Evolutionary conservation across 2,329 filamentous ascomycete species (phyloP), one percentile per base, ranked within the genome.

Genomic region (Didymosphaeria variabile): DNA sequence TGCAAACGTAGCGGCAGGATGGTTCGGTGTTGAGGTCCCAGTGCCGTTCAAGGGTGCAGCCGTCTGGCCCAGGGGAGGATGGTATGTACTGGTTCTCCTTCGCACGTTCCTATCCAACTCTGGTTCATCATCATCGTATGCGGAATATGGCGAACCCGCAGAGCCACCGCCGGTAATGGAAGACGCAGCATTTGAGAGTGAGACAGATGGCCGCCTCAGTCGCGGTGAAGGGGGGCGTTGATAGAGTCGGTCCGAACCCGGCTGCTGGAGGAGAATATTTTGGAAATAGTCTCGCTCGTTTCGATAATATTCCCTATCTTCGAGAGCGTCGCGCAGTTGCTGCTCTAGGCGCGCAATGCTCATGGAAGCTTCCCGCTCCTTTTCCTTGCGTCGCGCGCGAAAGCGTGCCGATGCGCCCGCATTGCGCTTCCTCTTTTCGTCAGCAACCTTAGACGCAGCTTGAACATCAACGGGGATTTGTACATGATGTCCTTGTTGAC

Each of bases 321-420:
- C 86, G 59, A 85, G 80, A 60, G 92, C 79, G n/a, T 92, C 88
- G 52, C 89, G 86, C 57, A 90, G 84, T 65, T 90, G 86, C 55
- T 86, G 83, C 72, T 92, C 89, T 57, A 94, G 81, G 67, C 88
- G 87, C 54, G 90, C 84, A 64, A 94, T 88, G 53, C 86, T 89
- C 57, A 85, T 84, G 17, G 87, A 87, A 59, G 90, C 90, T 75
- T 93, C 90, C 68, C 87, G 87, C 75, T 94, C 91, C 75, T 91
- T 90, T 72, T 93, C 91, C 79, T 96, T 96, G 72, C 93, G 89
- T 61, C 93, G 86, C 72, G 89, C 88, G 58, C 93, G 87, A 67
- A 96, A 95, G 61, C 93, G 86, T 51, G 92, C 92, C 59, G 92
- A 96, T 6, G 93, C 93, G 51, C 91, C 91, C 44, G 93, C 93